A percentile compares a stretch with the other conserved stretches of the same genome.
Evolutionary conservation across 2,329 filamentous ascomycete genomes (phyloP).

Genomic region (Botryotinia narcissicola): DNA sequence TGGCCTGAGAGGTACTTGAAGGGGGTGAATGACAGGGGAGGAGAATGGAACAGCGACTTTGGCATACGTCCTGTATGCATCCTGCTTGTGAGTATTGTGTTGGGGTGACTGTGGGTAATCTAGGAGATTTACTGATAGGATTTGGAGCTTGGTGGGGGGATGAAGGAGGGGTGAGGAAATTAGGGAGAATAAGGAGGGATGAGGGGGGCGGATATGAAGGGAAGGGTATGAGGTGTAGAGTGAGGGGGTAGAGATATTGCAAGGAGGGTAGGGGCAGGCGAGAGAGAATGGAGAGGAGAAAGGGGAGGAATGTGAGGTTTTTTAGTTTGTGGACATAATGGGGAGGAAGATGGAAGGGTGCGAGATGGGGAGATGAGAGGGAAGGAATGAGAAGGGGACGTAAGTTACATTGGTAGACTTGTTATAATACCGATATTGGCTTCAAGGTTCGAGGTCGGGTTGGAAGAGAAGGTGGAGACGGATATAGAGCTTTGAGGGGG

Average conservation of each 20-base stretch:
- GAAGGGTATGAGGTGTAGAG: too few relatives aligned
- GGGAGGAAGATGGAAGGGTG: not conserved
- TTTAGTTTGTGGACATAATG: not conserved
- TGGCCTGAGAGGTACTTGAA: not conserved
- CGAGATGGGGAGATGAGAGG: too few relatives aligned
- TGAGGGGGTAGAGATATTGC: not conserved
- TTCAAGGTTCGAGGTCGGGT: not conserved
- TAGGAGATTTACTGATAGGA: not conserved
- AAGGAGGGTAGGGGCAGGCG: too few relatives aligned
- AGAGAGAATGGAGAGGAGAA: not conserved
- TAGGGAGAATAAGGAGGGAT: not conserved
- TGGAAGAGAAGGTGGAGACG: not conserved
- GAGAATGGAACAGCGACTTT: not conserved
- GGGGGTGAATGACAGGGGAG: not conserved
- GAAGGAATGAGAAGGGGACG: too few relatives aligned
- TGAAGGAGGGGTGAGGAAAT: not conserved
- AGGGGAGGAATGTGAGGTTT: not conserved
- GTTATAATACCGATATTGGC: not conserved
- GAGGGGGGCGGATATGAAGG: not conserved
- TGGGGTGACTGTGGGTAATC: not conserved
- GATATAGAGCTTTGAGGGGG: not conserved
- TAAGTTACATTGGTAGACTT: not conserved
- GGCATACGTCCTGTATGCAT: not conserved
- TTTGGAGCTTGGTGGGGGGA: not conserved
- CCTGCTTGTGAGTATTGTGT: not conserved